Conservation (phyloP, 257 asterid genomes). For the Solanum lycopersicoides region DNA sequence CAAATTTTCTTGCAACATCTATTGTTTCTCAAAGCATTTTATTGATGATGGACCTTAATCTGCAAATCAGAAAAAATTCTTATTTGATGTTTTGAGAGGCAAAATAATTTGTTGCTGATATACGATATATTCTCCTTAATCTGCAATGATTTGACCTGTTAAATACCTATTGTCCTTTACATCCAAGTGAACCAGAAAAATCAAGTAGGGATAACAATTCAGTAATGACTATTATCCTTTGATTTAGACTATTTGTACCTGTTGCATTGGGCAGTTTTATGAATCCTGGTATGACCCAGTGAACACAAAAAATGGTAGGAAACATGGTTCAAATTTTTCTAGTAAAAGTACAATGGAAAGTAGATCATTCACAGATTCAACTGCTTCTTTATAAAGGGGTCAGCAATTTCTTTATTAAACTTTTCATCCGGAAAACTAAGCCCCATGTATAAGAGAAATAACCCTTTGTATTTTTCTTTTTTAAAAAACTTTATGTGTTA, state of each 20-base stretch:
- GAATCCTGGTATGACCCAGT: background rate
- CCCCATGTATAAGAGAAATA: too few species aligned
- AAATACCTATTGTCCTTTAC: background rate
- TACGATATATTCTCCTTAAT: background rate
- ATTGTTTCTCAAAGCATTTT: background rate
- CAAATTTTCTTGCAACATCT: background rate
- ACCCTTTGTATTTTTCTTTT: too few species aligned
- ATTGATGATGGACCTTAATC: background rate
- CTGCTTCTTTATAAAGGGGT: background rate
- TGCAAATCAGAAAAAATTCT: background rate
- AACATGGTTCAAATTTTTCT: background rate
- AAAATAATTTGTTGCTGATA: background rate
- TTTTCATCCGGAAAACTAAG: too few species aligned
- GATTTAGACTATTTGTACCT: too few species aligned
- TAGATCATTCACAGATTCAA: background rate
- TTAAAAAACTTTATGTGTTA: too few species aligned
- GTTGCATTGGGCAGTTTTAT: background rate
- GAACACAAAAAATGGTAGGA: background rate
- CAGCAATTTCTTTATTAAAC: too few species aligned
- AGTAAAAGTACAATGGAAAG: background rate
- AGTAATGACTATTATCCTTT: background rate
- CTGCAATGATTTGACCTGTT: background rate
- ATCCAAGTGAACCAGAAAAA: background rate
- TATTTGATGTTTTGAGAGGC: background rate
- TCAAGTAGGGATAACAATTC: background rate